A percentile compares a stretch with the other conserved stretches of the same genome.
These are phyloP conservation scores for Suillus luteus DNA, from an alignment of 768 basidiomycete genomes.

Conservation along the genomic window DNA sequence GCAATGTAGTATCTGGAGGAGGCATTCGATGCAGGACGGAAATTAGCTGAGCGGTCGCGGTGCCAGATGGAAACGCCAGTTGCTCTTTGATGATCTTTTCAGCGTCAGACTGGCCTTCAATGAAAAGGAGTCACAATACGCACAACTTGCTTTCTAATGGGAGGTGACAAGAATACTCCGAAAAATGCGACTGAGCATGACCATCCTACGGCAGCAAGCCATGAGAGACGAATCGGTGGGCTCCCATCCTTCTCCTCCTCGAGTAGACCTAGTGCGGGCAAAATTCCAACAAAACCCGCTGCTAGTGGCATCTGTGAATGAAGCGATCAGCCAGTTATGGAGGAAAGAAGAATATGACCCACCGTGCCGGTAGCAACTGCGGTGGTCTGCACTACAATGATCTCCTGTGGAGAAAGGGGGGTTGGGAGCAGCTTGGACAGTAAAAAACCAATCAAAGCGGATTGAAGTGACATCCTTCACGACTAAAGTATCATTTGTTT, in stretches of 20 bases:
- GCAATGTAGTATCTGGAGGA: constrained; percentile 59
- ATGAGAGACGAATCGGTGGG: constrained; percentile 72
- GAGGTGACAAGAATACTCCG: constrained; percentile 97
- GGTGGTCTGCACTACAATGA: constrained; percentile 92
- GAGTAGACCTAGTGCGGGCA: constrained; percentile 87
- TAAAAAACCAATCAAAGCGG: constrained; percentile 89
- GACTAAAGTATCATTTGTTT: constrained; percentile 5
- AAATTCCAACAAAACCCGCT: constrained; percentile 88
- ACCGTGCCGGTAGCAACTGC: constrained; percentile 90
- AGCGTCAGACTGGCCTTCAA: constrained; percentile 12
- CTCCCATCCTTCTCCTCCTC: constrained; percentile 73
- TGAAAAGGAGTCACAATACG: constrained; percentile 27
- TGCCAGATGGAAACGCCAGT: constrained; percentile 92
- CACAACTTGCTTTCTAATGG: constrained; percentile 92
- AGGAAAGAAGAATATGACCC: constrained; percentile 5
- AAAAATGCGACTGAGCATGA: constrained; percentile 93
- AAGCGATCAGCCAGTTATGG: neutral
- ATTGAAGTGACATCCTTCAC: constrained; percentile 91
- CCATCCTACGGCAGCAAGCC: constrained; percentile 78
- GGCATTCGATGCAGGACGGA: constrained; percentile 83
- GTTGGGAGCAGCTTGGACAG: constrained; percentile 72
- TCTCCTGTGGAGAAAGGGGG: constrained; percentile 86
- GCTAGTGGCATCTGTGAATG: constrained; percentile 71
- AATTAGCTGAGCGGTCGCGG: constrained; percentile 94
- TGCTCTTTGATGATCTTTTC: constrained; percentile 89